Conservation (phyloP, 495 filamentous ascomycete genomes). For the Cenococcum geophilum region DNA sequence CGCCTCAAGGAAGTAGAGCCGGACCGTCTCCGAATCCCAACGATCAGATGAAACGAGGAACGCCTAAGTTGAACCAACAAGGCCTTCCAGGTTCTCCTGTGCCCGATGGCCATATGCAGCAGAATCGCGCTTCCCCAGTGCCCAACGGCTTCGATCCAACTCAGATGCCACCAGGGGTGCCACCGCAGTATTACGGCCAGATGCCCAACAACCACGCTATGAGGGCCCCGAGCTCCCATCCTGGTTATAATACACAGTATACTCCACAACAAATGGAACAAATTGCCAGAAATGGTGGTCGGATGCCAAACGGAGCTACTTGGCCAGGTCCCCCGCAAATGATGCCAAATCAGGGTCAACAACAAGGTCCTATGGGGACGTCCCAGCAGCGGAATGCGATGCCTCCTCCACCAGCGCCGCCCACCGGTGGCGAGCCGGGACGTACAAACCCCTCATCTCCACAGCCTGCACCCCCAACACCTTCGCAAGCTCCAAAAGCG, state of each 20-base stretch:
- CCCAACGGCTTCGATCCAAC: conserved; percentile 65
- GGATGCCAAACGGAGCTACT: conserved; percentile 41
- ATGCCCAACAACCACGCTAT: conserved; percentile 52
- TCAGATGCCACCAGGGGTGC: conserved; percentile 54
- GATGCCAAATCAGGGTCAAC: conserved; percentile 41
- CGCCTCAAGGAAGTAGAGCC: conserved; percentile 71
- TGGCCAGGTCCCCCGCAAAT: conserved; percentile 33
- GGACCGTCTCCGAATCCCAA: conserved; percentile 84
- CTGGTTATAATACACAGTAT: conserved; percentile 54
- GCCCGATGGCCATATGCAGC: conserved; percentile 64
- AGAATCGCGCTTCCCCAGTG: conserved; percentile 75
- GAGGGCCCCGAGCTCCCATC: conserved; percentile 81
- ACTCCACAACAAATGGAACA: conserved; percentile 39
- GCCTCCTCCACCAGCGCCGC: conserved; percentile 83
- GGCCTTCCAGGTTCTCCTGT: conserved; percentile 75
- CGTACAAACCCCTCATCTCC: conserved; percentile 73
- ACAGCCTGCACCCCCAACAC: conserved; percentile 77
- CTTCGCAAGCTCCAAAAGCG: conserved; percentile 68
- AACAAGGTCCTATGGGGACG: conserved; percentile 56
- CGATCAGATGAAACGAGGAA: conserved; percentile 83
- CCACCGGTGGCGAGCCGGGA: conserved; percentile 53
- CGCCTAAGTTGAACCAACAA: conserved; percentile 76
- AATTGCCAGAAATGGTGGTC: conserved; percentile 37
- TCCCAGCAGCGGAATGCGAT: conserved; percentile 69
- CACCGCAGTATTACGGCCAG: conserved; percentile 39